phyloP scores from a whole-genome alignment of 2,329 filamentous ascomycete genomes.

The Fonsecaea pugnacius region DNA sequence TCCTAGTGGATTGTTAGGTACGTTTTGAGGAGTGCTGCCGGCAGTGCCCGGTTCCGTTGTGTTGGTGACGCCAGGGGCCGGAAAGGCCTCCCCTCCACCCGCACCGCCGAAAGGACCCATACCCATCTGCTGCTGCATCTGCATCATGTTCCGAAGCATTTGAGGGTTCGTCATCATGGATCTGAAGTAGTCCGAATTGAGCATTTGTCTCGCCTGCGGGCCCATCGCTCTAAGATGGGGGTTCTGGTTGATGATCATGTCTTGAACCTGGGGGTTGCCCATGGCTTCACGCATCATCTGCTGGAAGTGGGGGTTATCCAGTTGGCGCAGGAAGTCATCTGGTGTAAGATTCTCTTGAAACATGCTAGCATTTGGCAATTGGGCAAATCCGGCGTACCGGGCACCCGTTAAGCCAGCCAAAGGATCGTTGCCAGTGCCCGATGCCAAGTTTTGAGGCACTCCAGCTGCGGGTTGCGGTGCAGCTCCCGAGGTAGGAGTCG shows the following conservation, averaged over 20 bases:
- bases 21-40: background rate
- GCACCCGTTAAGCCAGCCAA: constrained; percentile 89
- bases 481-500: constrained; percentile 39
- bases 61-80: constrained; percentile 89
- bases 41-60: constrained; percentile 59
- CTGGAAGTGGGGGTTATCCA: constrained; percentile 84
- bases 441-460: constrained; percentile 54
- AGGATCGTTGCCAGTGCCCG: constrained; percentile 75
- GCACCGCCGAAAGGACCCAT: constrained; percentile 58
- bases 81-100: constrained; percentile 66
- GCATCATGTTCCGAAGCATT: constrained; percentile 77
- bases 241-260: constrained; percentile 92
- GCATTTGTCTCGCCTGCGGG: constrained; percentile 77
- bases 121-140: constrained; percentile 73
- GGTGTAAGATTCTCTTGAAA: constrained; percentile 90
- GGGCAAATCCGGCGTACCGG: constrained; percentile 88
- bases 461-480: constrained; percentile 39
- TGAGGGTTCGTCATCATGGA: constrained; percentile 92
- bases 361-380: constrained; percentile 81
- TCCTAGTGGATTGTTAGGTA: background rate
- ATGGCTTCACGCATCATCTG: constrained; percentile 92
- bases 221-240: constrained; percentile 75
- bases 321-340: constrained; percentile 80
- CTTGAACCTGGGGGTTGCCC: constrained; percentile 90
- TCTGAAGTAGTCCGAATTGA: constrained; percentile 85